Evolutionary conservation across 2,329 filamentous ascomycete species (phyloP).

Genomic region (Elsinoe necatrix): DNA sequence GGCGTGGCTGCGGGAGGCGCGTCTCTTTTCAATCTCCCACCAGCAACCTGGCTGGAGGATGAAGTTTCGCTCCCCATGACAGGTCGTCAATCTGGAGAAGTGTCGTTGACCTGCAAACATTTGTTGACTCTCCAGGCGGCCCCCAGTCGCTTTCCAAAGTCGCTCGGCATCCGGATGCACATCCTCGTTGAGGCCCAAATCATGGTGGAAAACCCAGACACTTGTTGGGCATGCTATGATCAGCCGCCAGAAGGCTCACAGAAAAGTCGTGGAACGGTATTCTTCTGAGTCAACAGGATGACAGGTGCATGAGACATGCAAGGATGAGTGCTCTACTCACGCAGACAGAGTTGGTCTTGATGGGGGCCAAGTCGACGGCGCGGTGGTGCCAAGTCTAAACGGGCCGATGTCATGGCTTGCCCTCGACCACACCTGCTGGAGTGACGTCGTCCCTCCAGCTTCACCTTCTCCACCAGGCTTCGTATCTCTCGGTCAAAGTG

Average conservation of each 20-base stretch:
- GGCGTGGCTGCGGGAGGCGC: neutral
- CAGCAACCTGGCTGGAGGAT: neutral
- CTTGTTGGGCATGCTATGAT: neutral
- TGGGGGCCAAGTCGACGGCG: conserved; percentile 1
- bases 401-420: neutral
- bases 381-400: neutral
- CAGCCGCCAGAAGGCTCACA: conserved; percentile 1
- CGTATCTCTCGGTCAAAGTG: neutral
- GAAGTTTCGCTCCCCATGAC: neutral
- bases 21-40: neutral
- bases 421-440: neutral
- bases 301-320: neutral
- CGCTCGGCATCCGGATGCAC: neutral
- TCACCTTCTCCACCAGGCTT: neutral
- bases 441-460: conserved; percentile 6
- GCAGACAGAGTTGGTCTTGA: neutral
- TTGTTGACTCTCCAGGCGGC: neutral
- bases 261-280: conserved; percentile 1
- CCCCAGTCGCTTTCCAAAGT: neutral
- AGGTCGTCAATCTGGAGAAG: neutral
- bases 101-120: neutral
- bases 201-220: neutral
- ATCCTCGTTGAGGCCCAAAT: neutral
- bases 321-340: neutral
- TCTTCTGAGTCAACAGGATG: neutral